A percentile compares a stretch with the other conserved stretches of the same genome.
Evolutionary conservation across 768 basidiomycete genomes (phyloP).

Genomic region (Pluteus cervinus): DNA sequence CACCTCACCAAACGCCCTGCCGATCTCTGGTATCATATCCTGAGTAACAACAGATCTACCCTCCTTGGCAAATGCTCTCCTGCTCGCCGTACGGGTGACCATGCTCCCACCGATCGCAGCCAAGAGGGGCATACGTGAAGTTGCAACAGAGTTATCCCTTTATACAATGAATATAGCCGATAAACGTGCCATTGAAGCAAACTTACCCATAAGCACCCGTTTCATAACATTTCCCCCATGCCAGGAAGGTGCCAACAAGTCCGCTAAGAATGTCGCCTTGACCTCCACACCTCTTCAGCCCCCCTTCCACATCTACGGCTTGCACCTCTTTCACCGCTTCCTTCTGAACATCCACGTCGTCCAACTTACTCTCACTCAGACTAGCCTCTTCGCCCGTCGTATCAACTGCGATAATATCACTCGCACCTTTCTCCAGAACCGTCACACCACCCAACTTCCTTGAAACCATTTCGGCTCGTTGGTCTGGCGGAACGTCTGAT

Average conservation of each 20-base stretch:
- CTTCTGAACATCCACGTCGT: constrained; percentile 38
- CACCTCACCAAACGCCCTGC: constrained; percentile 63
- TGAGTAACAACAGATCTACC: constrained; percentile 80
- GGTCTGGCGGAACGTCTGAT: constrained; percentile 39
- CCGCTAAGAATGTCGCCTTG: constrained; percentile 95
- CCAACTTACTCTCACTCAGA: constrained; percentile 35
- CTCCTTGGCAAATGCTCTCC: constrained; percentile 65
- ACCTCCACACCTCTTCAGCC: constrained; percentile 89
- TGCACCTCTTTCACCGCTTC: constrained; percentile 56
- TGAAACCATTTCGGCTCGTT: constrained; percentile 70
- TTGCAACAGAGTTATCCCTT: constrained; percentile 49
- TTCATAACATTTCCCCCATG: constrained; percentile 95
- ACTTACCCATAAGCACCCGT: constrained; percentile 74
- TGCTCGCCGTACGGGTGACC: constrained; percentile 82
- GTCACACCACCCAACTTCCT: constrained; percentile 79
- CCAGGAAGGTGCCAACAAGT: constrained; percentile 80
- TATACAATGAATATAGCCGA: not conserved
- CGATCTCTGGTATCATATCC: constrained; percentile 65
- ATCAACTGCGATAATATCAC: constrained; percentile 78
- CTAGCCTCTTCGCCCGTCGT: constrained; percentile 51
- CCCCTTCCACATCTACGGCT: constrained; percentile 66
- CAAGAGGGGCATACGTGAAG: constrained; percentile 70
- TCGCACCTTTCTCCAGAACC: constrained; percentile 80
- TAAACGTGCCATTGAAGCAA: not conserved
- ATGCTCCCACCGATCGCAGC: constrained; percentile 85